Evolutionary conservation across 352 stramenopile genomes (phyloP), one percentile per base, ranked within the genome.

Genomic region (Globisporangium alternatum): DNA sequence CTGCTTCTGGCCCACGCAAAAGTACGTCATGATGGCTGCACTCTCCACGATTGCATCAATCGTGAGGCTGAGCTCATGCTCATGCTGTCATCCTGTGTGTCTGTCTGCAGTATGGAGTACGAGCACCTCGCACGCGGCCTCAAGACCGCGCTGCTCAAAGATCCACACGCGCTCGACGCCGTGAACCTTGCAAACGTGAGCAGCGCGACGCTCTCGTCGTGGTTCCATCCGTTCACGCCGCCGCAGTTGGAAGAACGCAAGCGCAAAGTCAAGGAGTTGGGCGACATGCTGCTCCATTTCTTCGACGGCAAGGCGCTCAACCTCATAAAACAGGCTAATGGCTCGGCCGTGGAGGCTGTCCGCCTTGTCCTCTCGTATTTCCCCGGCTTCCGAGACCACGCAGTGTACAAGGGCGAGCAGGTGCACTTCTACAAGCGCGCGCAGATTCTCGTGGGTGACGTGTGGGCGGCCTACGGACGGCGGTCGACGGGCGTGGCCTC

Each of bases 371-470:
- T 90, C 2, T 76, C 81, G 7, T 73, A 89, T 48, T 87, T 96
- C 13, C 83, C 86, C n/a, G 86, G 81, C 3, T 97, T 97, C 66
- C 80, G 86, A 45, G 89, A 97, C 73, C 88, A 95, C 37, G 68
- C 77, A 0, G 72, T 96, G 33, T 94, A 96, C 72, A 79, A 80
- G 10, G 89, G 89, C 21, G 68, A 85, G 59, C 86, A 95, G 54
- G 77, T 96, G 60, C 89, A 93, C 48, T 88, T 97, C 39, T 97
- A 96, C 78, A 97, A 97, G 63, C 88, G 89, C 49, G 89, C 88
- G 17, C 89, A 97, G 65, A 97, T 97, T 65, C 70, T 96, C 21
- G 84, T 92, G 2, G 89, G 78, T 2, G 89, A 97, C 43, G 67
- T 97, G 8, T 97, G 89, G 89, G 88, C 80, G 31, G 89, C 89